Evolutionary conservation across 148 eudicot genomes (phyloP), one percentile per base, ranked within the genome.

Genomic region (Rhododendron simsii): DNA sequence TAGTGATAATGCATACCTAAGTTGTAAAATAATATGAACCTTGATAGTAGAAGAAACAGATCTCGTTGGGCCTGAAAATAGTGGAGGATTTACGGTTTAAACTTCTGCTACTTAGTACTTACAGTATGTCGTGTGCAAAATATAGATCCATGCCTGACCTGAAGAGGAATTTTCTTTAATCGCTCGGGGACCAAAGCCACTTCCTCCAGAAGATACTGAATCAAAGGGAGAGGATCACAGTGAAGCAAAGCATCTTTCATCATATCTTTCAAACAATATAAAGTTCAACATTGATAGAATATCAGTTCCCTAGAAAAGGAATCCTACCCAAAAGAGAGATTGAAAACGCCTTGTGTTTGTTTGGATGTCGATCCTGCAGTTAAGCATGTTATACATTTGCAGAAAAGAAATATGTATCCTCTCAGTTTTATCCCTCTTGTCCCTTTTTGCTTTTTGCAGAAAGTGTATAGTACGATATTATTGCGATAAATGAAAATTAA

Each of bases 31-130:
- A 95, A 86, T 69, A 95, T 88, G 91, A 93, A 95, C 87, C 98
- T 93, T 45, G 99, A 95, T 15, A 96, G 89, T 63, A 96, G 95
- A 90, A 95, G 98, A 89, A 96, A 93, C 84, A 96, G 90, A 90
- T 95, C 95, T 84, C 94, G 88, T 89, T 94, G 98, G 78, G 97
- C 97, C 99, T 96, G 91, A 86, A 45, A 88, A 80, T 45, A 73
- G 35, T 18, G 35, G 81, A 84, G 75, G 85, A 51, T 51, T 86
- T 53, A 76, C 45, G 81, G 35, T 61, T 77, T 30, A 81, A 75
- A 5, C 83, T 23, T 51, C 48, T 0, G n/a, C 18, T 30, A 47
- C 50, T 47, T 47, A 47, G 48, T 47, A 47, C 50, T 37, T 35
- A 85, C 7, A 44, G 26, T 26, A 75, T 79, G 71, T 51, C 57